Percentiles rank a stretch among this genome's conserved stretches.
These are phyloP conservation scores for Oldenlandia corymbosa DNA, from an alignment of 257 asterid species.

Conservation along the genomic window DNA sequence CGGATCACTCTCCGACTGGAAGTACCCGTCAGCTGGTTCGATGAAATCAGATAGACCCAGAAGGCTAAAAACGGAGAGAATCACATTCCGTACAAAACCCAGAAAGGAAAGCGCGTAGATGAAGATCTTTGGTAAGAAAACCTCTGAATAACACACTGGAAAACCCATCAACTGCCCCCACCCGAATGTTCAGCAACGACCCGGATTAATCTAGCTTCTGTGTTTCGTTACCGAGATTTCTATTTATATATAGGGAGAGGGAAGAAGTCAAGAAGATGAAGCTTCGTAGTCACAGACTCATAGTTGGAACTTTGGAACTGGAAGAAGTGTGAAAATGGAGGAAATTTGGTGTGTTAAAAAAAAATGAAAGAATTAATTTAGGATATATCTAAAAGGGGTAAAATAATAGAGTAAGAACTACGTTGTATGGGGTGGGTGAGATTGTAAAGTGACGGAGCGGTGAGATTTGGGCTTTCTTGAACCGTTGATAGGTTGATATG, in stretches of 20 bases:
- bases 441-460: slow-evolving; percentile 2
- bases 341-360: too few relatives aligned
- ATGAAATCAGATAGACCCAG: slow-evolving; percentile 26
- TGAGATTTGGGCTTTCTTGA: neutral
- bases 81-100: slow-evolving; percentile 11
- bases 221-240: neutral
- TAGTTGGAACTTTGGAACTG: too few relatives aligned
- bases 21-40: slow-evolving; percentile 14
- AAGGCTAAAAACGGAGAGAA: slow-evolving; percentile 12
- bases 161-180: slow-evolving; percentile 31
- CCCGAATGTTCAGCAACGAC: too few relatives aligned
- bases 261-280: slow-evolving; percentile 4
- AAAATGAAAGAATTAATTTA: too few relatives aligned
- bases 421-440: slow-evolving; percentile 2
- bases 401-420: slow-evolving; percentile 5
- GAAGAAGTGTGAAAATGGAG: neutral
- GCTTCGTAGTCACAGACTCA: slow-evolving; percentile 12
- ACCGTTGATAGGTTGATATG: too few relatives aligned
- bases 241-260: neutral
- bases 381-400: slow-evolving; percentile 3
- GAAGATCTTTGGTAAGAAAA: slow-evolving; percentile 20
- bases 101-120: slow-evolving; percentile 15
- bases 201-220: neutral
- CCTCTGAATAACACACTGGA: slow-evolving; percentile 24
- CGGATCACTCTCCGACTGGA: slow-evolving; percentile 9